Conservation (phyloP, 176 grass and related monocot genomes). For the Poa annua region DNA sequence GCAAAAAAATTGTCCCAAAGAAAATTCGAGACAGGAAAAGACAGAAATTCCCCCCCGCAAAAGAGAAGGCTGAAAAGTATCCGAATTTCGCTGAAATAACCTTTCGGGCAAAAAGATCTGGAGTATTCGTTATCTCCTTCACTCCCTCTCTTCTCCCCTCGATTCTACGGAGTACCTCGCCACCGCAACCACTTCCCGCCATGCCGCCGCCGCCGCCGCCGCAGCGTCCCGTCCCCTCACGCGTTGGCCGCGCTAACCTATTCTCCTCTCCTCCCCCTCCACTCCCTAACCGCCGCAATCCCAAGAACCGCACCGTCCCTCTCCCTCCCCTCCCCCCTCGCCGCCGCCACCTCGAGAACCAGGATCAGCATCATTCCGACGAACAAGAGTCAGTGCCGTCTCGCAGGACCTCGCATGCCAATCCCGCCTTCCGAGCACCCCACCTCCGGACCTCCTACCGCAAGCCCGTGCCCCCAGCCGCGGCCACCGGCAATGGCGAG, state of each 20-base stretch:
- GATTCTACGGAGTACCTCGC: not conserved
- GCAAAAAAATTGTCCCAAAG: no score
- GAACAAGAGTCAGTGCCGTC: not conserved
- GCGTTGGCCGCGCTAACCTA: conserved; percentile 42
- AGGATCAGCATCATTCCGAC: conserved; percentile 5
- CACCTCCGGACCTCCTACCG: conserved; percentile 79
- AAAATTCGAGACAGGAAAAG: not conserved
- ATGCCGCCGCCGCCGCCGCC: conserved; percentile 45
- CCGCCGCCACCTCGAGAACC: conserved; percentile 36
- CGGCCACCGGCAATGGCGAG: conserved; percentile 49
- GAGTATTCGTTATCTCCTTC: conserved; percentile 41
- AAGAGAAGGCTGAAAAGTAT: not conserved
- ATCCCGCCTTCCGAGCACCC: conserved; percentile 57
- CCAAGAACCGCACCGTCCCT: conserved; percentile 37
- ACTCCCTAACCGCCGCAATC: conserved; percentile 51
- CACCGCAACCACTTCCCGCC: conserved; percentile 39
- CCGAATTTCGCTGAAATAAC: not conserved
- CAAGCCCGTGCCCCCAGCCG: conserved; percentile 65
- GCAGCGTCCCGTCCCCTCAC: conserved; percentile 29
- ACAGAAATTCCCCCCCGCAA: not conserved
- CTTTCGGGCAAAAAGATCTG: not conserved
- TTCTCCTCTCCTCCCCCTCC: conserved; percentile 57
- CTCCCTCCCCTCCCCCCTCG: conserved; percentile 6
- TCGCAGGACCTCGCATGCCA: conserved; percentile 4
- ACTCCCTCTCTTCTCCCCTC: not conserved